Base-by-base conservation (phyloP, 2,329 filamentous ascomycete species). In the Clarireedia monteithiana region DNA sequence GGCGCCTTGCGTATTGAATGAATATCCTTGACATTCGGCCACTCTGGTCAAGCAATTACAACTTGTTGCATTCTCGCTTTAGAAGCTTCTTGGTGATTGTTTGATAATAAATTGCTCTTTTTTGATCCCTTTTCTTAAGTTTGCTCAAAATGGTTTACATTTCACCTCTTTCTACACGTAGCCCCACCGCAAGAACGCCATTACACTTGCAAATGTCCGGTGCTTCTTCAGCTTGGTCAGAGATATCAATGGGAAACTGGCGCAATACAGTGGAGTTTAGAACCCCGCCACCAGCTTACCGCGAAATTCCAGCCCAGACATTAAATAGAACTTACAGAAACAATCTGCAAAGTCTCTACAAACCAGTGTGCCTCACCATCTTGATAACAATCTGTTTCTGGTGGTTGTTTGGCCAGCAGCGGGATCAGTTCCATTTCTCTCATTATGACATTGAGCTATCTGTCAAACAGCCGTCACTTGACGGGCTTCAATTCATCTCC, bases 351-450 rank as follows among this genome's bases (percentile, higher is more conserved):
- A 44, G 14, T 14, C 46, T 55, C 2, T 23, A 50, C 53, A 55
- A 44, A 34, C 46, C 53, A 15, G 49, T 42, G 17, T 50, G 46
- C 26, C 17, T 53, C 23, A 68, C 64, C 6, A 62, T 73, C 40
- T 59, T 62, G 23, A 62, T 68, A 49, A 65, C 69, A 7, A 59
- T 67, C 66, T 47, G 61, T 62, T 36, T 53, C 24, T 60, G 55
- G 53, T 58, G 45, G 39, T 54, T 20, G 42, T 50, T 58, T n/a
- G 47, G 44, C 24, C 38, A 53, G 23, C 20, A 50, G 38, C 38
- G n/a, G 47, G 34, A 54, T 12, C 30, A 14, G 9, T 27, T 56
- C 14, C 39, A 30, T 27, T 50, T 50, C 26, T 40, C 42, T 27
- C 34, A 53, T 39, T 54, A 58, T 17, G 17, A 40, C n/a, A 42